phyloP scores from a whole-genome alignment of 768 basidiomycete species.

The Leccinum arenicola region DNA sequence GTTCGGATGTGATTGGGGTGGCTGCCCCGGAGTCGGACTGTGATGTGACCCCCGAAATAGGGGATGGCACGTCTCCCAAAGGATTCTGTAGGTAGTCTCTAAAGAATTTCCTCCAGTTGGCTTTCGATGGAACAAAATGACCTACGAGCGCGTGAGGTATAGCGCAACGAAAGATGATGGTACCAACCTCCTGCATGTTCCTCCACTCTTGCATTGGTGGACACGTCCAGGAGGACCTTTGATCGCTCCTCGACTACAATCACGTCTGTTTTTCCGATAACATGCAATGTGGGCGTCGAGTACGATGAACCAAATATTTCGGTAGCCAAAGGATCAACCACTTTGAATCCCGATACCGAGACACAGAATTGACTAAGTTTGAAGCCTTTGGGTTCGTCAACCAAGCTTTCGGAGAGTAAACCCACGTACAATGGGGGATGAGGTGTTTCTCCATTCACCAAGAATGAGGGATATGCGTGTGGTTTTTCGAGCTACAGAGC shows the following conservation, averaged over 20 bases:
- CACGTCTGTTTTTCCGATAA: slow-evolving; percentile 74
- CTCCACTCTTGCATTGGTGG: slow-evolving; percentile 60
- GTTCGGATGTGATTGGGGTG: slow-evolving; percentile 36
- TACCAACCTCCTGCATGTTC: slow-evolving; percentile 75
- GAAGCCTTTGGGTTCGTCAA: not conserved
- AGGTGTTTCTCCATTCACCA: slow-evolving; percentile 59
- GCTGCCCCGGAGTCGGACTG: slow-evolving; percentile 45
- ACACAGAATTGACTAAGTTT: slow-evolving; percentile 68
- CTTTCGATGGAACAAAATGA: slow-evolving; percentile 81
- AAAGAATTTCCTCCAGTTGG: slow-evolving; percentile 73
- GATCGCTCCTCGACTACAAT: slow-evolving; percentile 73
- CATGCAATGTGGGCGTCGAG: slow-evolving; percentile 72
- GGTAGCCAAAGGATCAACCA: slow-evolving; percentile 43
- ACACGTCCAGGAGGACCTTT: slow-evolving; percentile 50
- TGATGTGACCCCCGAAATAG: slow-evolving; percentile 31
- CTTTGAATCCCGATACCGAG: slow-evolving; percentile 70
- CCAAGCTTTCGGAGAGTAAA: not conserved
- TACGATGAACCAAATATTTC: slow-evolving; percentile 50
- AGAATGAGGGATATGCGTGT: slow-evolving; percentile 51
- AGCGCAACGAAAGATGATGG: not conserved
- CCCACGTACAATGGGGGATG: slow-evolving; percentile 71
- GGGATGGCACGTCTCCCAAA: slow-evolving; percentile 44
- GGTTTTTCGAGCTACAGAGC: slow-evolving; percentile 51
- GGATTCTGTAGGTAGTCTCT: slow-evolving; percentile 62
- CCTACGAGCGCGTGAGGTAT: slow-evolving; percentile 40